Conservation (phyloP, 176 grass and related monocot genomes). For the Sorghum bicolor region DNA sequence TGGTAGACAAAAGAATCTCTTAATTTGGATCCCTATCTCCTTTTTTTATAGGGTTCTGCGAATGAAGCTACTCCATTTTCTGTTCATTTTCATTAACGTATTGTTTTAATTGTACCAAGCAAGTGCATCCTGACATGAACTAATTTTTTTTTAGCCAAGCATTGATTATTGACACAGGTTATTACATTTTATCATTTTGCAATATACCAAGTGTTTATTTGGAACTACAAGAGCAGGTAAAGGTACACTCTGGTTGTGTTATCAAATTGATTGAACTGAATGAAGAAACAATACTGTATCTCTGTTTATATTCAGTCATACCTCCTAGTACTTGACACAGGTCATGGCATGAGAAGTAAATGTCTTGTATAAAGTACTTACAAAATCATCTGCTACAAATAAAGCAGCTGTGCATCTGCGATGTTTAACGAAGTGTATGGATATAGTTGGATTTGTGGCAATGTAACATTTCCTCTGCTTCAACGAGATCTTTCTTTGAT, state of each 20-base stretch:
- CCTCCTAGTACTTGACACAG: neutral
- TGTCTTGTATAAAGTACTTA: neutral
- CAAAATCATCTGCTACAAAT: neutral
- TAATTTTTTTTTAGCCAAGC: no score
- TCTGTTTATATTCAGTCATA: neutral
- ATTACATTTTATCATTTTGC: neutral
- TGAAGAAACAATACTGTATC: neutral
- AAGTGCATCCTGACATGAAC: neutral
- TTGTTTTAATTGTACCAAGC: neutral
- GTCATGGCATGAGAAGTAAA: neutral
- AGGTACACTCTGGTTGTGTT: neutral
- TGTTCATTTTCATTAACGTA: neutral
- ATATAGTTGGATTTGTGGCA: neutral
- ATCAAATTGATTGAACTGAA: neutral
- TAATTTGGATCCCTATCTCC: neutral
- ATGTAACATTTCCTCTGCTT: neutral
- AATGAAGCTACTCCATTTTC: neutral
- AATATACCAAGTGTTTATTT: neutral
- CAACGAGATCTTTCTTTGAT: neutral
- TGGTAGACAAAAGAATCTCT: neutral
- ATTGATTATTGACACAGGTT: neutral
- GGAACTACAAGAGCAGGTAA: neutral
- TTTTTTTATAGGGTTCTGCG: neutral
- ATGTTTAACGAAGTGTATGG: neutral
- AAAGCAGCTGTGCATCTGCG: neutral